These are phyloP conservation scores for Neotropicomus parvogracilis DNA, from an alignment of 1,284 basidiomycete species.

Conservation along the genomic window DNA sequence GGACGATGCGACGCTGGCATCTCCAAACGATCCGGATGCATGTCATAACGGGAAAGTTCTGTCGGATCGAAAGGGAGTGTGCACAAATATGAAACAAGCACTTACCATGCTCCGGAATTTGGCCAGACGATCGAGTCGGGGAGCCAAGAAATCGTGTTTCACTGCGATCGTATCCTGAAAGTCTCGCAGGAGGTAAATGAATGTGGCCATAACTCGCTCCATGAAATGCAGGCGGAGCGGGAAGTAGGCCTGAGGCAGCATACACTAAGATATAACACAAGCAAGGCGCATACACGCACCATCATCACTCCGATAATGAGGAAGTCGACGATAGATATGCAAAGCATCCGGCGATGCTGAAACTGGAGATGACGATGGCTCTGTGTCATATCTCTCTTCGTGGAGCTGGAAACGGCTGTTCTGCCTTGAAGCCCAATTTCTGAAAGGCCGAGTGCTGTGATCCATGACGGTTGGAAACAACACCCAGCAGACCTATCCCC, in stretches of 20 bases:
- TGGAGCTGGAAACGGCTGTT: background rate
- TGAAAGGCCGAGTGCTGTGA: slow-evolving; percentile 2
- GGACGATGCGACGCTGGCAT: background rate
- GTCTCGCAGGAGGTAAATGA: slow-evolving; percentile 8
- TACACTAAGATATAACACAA: background rate
- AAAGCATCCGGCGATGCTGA: slow-evolving; percentile 4
- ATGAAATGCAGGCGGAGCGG: slow-evolving; percentile 35
- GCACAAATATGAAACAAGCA: background rate
- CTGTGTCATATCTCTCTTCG: background rate
- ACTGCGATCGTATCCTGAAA: background rate
- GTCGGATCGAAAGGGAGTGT: background rate
- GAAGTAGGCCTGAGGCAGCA: slow-evolving; percentile 35
- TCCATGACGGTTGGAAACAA: slow-evolving; percentile 19
- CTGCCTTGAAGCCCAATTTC: background rate
- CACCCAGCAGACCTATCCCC: background rate
- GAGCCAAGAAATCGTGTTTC: slow-evolving; percentile 1
- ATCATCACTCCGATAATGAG: slow-evolving; percentile 31
- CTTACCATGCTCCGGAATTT: slow-evolving; percentile 11
- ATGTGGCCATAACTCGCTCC: slow-evolving; percentile 4
- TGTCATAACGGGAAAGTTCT: slow-evolving; percentile 11
- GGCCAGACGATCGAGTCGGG: background rate
- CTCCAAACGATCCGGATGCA: background rate
- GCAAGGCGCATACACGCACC: slow-evolving; percentile 49
- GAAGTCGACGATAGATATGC: slow-evolving; percentile 3
- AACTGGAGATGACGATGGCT: slow-evolving; percentile 8